These are phyloP conservation scores for Neopestalotiopsis rosae DNA, from an alignment of 2,329 filamentous ascomycete genomes.

Conservation along the genomic window DNA sequence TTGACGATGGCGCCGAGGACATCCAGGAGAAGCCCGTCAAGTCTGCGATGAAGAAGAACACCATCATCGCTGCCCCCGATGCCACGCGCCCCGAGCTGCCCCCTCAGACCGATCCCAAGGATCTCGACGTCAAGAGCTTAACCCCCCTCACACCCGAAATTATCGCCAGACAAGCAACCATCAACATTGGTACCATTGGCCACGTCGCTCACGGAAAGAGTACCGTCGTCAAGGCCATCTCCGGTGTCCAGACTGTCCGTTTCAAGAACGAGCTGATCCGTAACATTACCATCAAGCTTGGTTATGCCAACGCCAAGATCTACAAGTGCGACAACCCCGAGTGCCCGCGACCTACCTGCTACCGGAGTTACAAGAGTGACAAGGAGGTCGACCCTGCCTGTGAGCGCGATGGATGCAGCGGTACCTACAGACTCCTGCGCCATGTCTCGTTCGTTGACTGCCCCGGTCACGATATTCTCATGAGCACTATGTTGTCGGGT, in stretches of 20 bases:
- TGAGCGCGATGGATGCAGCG: conserved; percentile 88
- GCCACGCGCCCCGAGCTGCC: conserved; percentile 62
- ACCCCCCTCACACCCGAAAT: conserved; percentile 93
- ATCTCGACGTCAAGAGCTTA: conserved; percentile 81
- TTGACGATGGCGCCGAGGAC: conserved; percentile 63
- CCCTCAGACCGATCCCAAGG: conserved; percentile 90
- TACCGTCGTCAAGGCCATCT: conserved; percentile 98
- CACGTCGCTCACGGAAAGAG: conserved; percentile 99
- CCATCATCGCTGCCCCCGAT: conserved; percentile 60
- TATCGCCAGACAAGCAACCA: conserved; percentile 95
- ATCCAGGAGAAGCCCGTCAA: conserved; percentile 73
- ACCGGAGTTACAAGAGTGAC: conserved; percentile 96
- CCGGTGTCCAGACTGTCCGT: conserved; percentile 96
- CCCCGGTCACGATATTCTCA: conserved; percentile 99
- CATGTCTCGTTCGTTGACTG: conserved; percentile 98
- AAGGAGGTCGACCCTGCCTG: conserved; percentile 98
- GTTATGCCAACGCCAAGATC: conserved; percentile 99
- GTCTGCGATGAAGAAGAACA: conserved; percentile 84
- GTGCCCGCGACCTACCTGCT: conserved; percentile 94
- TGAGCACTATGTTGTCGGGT: conserved; percentile 99
- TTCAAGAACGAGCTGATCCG: conserved; percentile 99
- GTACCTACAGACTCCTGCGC: conserved; percentile 85
- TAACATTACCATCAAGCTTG: conserved; percentile 99
- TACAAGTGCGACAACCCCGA: conserved; percentile 95
- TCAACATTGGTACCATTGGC: conserved; percentile 98